phyloP scores from a whole-genome alignment of 202 grass and related monocot genomes.

The Dendrocalamus latiflorus region DNA sequence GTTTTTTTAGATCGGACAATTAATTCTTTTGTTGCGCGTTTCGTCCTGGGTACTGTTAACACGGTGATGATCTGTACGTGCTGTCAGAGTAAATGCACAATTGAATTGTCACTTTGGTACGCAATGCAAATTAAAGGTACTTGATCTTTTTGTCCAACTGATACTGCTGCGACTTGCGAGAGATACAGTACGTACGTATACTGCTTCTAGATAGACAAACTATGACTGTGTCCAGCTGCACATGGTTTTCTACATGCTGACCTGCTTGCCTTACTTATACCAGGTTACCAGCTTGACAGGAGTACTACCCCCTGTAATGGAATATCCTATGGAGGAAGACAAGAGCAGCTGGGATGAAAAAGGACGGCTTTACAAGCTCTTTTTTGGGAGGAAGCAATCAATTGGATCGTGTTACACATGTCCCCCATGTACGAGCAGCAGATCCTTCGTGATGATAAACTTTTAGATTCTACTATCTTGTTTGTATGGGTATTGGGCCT shows the following conservation, averaged over 20 bases:
- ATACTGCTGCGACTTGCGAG: background rate
- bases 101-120: background rate
- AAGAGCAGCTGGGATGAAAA: background rate
- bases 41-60: too few relatives aligned
- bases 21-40: too few relatives aligned
- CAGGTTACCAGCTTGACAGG: background rate
- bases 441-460: background rate
- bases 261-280: background rate
- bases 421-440: background rate
- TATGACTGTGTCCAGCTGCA: too few relatives aligned
- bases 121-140: background rate
- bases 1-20: too few relatives aligned
- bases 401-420: background rate
- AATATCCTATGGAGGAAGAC: background rate
- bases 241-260: too few relatives aligned
- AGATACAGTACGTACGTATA: background rate
- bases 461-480: background rate
- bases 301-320: background rate
- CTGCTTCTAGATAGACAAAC: background rate
- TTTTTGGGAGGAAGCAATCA: background rate
- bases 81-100: background rate
- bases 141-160: background rate
- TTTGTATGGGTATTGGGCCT: background rate
- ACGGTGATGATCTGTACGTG: background rate
- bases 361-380: background rate